phyloP scores from a whole-genome alignment of 352 stramenopile genomes.

The Pythium vanterpoolii region DNA sequence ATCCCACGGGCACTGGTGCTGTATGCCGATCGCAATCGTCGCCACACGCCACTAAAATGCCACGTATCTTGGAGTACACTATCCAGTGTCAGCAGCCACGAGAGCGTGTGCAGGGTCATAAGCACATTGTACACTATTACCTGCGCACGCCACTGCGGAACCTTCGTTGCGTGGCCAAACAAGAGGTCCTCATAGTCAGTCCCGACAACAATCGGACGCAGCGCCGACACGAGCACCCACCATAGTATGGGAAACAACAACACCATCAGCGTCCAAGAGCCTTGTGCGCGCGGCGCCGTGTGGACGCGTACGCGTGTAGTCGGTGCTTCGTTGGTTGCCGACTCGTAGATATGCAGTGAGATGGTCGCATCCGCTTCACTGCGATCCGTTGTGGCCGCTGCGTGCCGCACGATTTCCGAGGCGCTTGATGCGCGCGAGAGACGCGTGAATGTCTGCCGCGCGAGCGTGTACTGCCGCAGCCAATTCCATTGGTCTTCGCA shows the following conservation, averaged over 20 bases:
- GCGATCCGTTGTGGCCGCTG: background rate
- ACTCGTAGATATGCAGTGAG: constrained; percentile 24
- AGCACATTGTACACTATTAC: constrained; percentile 30
- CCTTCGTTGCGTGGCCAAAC: constrained; percentile 5
- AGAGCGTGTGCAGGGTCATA: constrained; percentile 36
- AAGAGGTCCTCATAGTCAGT: constrained; percentile 20
- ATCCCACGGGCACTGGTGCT: background rate
- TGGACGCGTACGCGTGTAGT: constrained; percentile 19
- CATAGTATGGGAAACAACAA: constrained; percentile 36
- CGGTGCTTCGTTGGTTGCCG: constrained; percentile 5
- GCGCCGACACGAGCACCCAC: constrained; percentile 16
- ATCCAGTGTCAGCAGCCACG: constrained; percentile 32
- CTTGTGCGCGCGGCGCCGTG: constrained; percentile 27
- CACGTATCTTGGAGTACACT: constrained; percentile 34
- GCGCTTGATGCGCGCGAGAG: constrained; percentile 15
- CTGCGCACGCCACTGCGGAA: constrained; percentile 37
- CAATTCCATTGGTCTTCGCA: constrained; percentile 51
- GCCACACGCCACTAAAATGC: constrained; percentile 21
- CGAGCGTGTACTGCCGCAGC: constrained; percentile 27
- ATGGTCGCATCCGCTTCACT: constrained; percentile 1
- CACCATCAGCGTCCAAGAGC: constrained; percentile 57
- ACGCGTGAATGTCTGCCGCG: constrained; percentile 21
- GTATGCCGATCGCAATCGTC: constrained; percentile 22
- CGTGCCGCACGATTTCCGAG: constrained; percentile 1
- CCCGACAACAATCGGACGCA: constrained; percentile 9